phyloP scores from a whole-genome alignment of 2,329 filamentous ascomycete species.

The Hortaea werneckii region DNA sequence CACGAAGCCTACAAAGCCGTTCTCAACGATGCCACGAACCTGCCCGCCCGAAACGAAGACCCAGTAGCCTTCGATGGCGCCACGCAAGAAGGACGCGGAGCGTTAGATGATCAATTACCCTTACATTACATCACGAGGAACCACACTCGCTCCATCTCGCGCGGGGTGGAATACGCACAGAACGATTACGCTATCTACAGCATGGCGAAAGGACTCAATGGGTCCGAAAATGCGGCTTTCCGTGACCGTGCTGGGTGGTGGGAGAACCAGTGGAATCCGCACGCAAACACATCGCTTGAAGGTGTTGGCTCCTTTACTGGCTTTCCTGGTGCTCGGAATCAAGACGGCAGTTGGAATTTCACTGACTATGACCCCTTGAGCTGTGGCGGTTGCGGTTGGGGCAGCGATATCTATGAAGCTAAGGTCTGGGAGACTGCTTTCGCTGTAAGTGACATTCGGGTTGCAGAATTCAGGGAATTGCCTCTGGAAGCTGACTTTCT shows the following conservation, averaged over 20 bases:
- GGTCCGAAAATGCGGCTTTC: constrained; percentile 47
- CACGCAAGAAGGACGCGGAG: constrained; percentile 57
- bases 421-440: constrained; percentile 15
- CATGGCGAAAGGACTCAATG: constrained; percentile 55
- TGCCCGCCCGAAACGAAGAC: constrained; percentile 50
- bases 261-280: constrained; percentile 60
- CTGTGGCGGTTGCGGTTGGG: constrained; percentile 58
- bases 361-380: constrained; percentile 37
- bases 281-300: constrained; percentile 34
- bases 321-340: constrained; percentile 51
- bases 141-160: constrained; percentile 50
- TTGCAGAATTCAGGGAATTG: no score
- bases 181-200: constrained; percentile 60
- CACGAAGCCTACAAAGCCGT: constrained; percentile 49
- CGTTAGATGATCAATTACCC: constrained; percentile 55
- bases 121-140: constrained; percentile 55
- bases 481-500: no score
- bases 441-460: no score
- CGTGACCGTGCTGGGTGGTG: constrained; percentile 30
- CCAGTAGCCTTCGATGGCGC: constrained; percentile 48
- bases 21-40: constrained; percentile 47
- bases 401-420: constrained; percentile 8
- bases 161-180: constrained; percentile 56
- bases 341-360: constrained; percentile 13
- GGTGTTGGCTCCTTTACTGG: constrained; percentile 29